These are phyloP conservation scores for Curvularia spicifera DNA, from an alignment of 2,329 filamentous ascomycete species.

Conservation along the genomic window DNA sequence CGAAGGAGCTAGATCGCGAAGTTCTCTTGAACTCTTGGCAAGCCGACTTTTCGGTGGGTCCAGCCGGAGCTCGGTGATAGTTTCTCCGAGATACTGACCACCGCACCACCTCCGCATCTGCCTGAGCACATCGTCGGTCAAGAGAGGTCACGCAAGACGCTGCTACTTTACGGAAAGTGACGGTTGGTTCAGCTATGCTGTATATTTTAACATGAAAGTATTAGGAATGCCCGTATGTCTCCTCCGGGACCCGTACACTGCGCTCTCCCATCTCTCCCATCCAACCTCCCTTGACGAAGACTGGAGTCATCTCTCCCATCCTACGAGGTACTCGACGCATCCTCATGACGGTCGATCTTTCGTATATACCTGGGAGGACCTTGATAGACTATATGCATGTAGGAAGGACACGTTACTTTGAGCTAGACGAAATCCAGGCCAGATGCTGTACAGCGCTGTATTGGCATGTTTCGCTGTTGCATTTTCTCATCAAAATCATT, in stretches of 20 bases:
- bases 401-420: neutral
- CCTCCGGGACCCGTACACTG: neutral
- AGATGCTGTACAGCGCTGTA: neutral
- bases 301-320: too few relatives aligned
- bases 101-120: slow-evolving; percentile 13
- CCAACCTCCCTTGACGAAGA: neutral
- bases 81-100: slow-evolving; percentile 18
- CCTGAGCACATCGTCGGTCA: neutral
- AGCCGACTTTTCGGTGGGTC: slow-evolving; percentile 26
- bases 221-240: neutral
- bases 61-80: slow-evolving; percentile 10
- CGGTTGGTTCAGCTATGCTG: too few relatives aligned
- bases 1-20: slow-evolving; percentile 14
- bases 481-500: neutral
- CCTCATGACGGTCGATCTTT: neutral
- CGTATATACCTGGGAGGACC: neutral
- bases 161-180: neutral
- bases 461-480: neutral
- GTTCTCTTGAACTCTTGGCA: slow-evolving; percentile 28
- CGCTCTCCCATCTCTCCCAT: neutral
- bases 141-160: neutral
- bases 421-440: neutral
- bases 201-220: neutral
- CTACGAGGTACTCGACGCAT: neutral
- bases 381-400: neutral